These are phyloP conservation scores for Perkinsus olseni DNA, from an alignment of 169 alveolate genomes.

Conservation along the genomic window DNA sequence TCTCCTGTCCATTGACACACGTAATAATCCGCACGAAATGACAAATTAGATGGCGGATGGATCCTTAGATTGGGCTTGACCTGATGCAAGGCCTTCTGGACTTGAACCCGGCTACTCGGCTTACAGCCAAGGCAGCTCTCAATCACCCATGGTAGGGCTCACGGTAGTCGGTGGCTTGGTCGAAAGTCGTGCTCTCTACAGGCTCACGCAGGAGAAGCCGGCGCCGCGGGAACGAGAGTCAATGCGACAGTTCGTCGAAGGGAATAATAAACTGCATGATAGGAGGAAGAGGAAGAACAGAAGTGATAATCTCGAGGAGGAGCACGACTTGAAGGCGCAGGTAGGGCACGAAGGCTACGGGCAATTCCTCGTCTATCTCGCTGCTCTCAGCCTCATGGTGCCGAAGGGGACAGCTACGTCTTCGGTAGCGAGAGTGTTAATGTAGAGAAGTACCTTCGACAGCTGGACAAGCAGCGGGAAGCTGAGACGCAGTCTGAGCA, in stretches of 20 bases:
- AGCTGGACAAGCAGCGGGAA: background rate
- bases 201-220: background rate
- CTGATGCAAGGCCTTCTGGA: slow-evolving; percentile 72
- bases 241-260: background rate
- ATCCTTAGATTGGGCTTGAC: slow-evolving; percentile 79
- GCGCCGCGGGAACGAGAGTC: background rate
- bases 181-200: background rate
- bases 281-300: slow-evolving; percentile 1
- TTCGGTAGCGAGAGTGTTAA: background rate
- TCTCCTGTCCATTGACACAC: background rate
- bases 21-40: background rate
- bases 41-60: slow-evolving; percentile 10
- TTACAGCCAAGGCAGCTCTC: slow-evolving; percentile 87
- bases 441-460: background rate
- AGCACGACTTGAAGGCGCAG: background rate
- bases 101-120: slow-evolving; percentile 81
- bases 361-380: background rate
- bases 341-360: background rate
- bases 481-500: background rate
- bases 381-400: background rate
- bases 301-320: background rate
- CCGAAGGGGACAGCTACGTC: background rate
- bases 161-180: background rate
- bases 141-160: slow-evolving; percentile 58
- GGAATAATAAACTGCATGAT: background rate